Base-by-base conservation (phyloP, 2,329 filamentous ascomycete species). In the Cordyceps farinosa region DNA sequence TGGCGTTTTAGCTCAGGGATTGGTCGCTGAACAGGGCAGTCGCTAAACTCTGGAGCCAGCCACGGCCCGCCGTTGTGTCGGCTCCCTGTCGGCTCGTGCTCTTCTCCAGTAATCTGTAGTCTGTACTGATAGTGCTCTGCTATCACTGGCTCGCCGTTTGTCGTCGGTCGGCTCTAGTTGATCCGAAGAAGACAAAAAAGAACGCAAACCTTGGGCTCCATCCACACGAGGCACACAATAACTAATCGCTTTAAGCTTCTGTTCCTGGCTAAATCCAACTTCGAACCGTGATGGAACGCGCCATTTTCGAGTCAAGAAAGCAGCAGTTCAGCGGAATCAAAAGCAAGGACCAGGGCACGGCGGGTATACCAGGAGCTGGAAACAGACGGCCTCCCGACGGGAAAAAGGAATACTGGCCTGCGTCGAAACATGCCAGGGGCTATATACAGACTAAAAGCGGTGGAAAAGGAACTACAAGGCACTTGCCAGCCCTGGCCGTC, bases 151-250 rank as follows among this genome's bases (percentile, higher is more conserved):
- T 36, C 3, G 45, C 3, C 27, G 22, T 15, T 40, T 52, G 6
- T 6, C 15, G 30, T 22, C 34, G 50, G 30, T 34, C 50, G n/a
- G 10, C 44, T 40, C 38, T 47, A 10, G 44, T 10, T 47, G 50
- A 36, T 22, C 32, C 9, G 36, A 52, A 52, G 50, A 10, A 36
- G 22, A 54, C 32, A 40, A 56, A 10, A 56, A 44, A 30, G 22
- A n/a, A 13, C 36, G 15, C 36, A 56, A 56, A 56, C 53, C 54
- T 57, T 47, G 42, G 8, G 40, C 40, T 47, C 54, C 54, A 57
- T 57, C 17, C n/a, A 47, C 54, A 27, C 50, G 32, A 53, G 50
- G 50, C 22, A 22, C 27, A 38, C 27, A 50, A 32, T 50, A 27
- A 13, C 30, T 22, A 38, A 15, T 53, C 17, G 50, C 50, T 53